Percentiles rank a stretch among this genome's conserved stretches.
Evolutionary conservation across 129 eudicot species (phyloP).

Genomic region (Centrapalus pauciflorus): DNA sequence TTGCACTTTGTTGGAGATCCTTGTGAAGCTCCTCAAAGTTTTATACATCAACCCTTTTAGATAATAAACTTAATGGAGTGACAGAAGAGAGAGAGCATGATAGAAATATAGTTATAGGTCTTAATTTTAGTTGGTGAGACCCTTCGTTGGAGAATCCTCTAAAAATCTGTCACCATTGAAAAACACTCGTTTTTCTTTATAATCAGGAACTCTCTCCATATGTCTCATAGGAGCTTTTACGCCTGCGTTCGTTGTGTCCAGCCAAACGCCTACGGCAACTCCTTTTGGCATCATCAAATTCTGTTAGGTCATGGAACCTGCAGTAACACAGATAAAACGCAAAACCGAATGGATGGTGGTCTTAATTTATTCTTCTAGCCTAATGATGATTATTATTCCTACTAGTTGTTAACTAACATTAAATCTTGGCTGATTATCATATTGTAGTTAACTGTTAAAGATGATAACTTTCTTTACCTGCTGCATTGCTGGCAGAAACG

Average conservation of each 20-base stretch:
- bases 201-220: conserved; percentile 41
- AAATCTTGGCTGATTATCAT: not conserved
- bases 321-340: conserved; percentile 10
- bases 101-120: conserved; percentile 12
- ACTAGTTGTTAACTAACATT: not conserved
- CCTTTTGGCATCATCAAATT: conserved; percentile 87
- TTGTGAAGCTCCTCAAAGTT: conserved; percentile 3
- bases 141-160: conserved; percentile 10
- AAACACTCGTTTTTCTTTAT: conserved; percentile 7
- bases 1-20: not conserved
- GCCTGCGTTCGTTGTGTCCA: conserved; percentile 89
- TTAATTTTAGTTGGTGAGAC: conserved; percentile 16
- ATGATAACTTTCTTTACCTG: conserved; percentile 42
- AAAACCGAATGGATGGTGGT: not conserved
- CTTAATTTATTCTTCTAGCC: not conserved
- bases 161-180: not conserved
- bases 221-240: conserved; percentile 61
- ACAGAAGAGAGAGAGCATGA: conserved; percentile 91
- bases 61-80: conserved; percentile 27
- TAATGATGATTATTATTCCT: not conserved
- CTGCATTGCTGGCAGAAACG: conserved; percentile 99
- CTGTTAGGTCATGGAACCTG: conserved; percentile 82
- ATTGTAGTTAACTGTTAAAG: not conserved
- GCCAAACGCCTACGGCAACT: conserved; percentile 94
- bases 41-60: conserved; percentile 12